Evolutionary conservation across 805 yeast species (phyloP), one percentile per base, ranked within the genome.

Genomic region (Yarrowia keelungensis): DNA sequence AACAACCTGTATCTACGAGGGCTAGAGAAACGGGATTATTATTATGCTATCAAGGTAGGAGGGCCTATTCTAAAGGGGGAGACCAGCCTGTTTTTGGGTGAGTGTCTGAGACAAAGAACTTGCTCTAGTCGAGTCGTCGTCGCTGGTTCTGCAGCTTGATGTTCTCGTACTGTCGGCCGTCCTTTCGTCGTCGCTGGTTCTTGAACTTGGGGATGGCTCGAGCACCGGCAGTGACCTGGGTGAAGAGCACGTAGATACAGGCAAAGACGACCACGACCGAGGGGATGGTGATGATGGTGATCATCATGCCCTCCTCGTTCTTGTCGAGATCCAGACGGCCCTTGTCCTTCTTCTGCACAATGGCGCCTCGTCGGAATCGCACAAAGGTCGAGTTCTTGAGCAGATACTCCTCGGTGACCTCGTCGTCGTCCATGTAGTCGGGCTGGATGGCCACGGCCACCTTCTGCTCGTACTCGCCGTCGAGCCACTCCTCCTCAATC

Each of bases 371-470:
- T 38, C 73, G 67, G 53, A 72, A 50, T 14, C 62, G 47, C 16
- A 90, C 86, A 51, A 82, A 75, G 3, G 89, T 84, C 26, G 87
- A 87, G 72, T 85, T 81, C 71, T 84, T 80, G 71, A 85, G 71
- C 14, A 85, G 79, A 11, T 39, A 62, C 32, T 62, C 56, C 8
- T 47, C 56, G 70, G 86, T 82, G 74, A 89, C 89, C 1, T 88
- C 93, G 3, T 87, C 91, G 76, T 88, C 92, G 2, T 81, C 74
- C 19, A 88, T 81, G 54, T 80, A 81, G 68, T 86, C 89, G 0
- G 96, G 94, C 77, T 92, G 97, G 59, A 92, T 83, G 2, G 93
- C 82, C 50, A 92, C 78, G 62, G 88, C 80, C 12, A 90, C 87
- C 70, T 84, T 83, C 73, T 84, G 85, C 69, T 81, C 79, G 72